Conservation (phyloP, 345 rosid genomes). For the Theobroma cacao region DNA sequence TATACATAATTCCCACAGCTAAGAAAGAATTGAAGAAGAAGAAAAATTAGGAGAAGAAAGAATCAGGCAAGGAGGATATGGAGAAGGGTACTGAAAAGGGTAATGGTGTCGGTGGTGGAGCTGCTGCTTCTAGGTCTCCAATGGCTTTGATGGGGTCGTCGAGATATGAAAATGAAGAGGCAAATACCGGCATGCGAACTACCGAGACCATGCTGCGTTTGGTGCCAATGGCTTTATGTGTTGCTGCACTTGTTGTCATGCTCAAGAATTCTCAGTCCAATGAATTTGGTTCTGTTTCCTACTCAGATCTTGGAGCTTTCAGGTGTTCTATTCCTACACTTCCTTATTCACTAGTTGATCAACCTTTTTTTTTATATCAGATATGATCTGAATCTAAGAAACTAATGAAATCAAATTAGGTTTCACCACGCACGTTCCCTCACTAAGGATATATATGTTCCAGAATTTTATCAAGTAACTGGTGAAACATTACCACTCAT, state of each 20-base stretch:
- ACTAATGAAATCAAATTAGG: no score
- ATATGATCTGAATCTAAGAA: no score
- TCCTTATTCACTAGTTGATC: constrained; percentile 18
- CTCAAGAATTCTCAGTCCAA: constrained; percentile 58
- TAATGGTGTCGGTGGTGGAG: neutral
- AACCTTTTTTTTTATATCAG: neutral
- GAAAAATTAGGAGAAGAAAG: neutral
- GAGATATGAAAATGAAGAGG: constrained; percentile 8
- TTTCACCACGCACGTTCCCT: no score
- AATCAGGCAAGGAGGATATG: neutral
- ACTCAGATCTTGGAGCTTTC: constrained; percentile 79
- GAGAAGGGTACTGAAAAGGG: constrained; percentile 25
- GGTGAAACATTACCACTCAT: no score
- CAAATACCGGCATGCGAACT: constrained; percentile 16
- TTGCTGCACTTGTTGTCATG: constrained; percentile 65
- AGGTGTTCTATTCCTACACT: constrained; percentile 41
- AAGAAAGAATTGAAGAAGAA: no score
- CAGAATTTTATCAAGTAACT: no score
- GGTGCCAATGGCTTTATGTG: constrained; percentile 55
- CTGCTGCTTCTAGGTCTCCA: constrained; percentile 11
- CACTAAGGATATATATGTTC: no score
- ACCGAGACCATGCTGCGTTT: constrained; percentile 58
- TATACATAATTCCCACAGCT: neutral
- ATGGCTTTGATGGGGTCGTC: constrained; percentile 11
- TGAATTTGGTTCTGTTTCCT: constrained; percentile 73